Base-by-base conservation (phyloP, 306 rosid genomes). In the Corylus avellana region DNA sequence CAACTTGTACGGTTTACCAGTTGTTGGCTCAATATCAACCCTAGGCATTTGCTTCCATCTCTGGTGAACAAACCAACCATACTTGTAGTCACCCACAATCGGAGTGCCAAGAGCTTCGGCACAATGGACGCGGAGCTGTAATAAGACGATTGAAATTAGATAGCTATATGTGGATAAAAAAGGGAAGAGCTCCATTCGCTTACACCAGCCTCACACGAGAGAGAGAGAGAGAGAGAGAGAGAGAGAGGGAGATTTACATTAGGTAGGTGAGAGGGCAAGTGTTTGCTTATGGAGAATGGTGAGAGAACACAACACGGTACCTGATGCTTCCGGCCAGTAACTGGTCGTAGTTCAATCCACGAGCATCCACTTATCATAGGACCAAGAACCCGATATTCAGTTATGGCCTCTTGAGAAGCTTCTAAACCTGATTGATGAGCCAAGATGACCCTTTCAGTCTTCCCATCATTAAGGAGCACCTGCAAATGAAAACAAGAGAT, bases 51-150 rank as follows among this genome's bases (percentile, higher is more conserved):
- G 98, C 80, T 92, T 92, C 98, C 98, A 92, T 57, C 81, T 85
- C 79, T 76, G 81, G 67, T 95, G 98, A 74, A 91, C 91, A 71
- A 88, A 90, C 98, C 98, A 95, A 39, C 98, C 98, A 12, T 95
- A 95, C 86, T 90, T 92, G 56, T 91, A 95, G 82, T 95, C 98
- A 4, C 98, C 98, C 75, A 95, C 97, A 47, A 95, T 95, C 8
- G 98, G 98, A 0, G 98, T 92, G 72, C 98, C 98, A 42, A 95
- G 94, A 72, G 98, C 98, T 90, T 95, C 98, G 42, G 98, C 98
- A 58, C 98, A 95, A 84, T 95, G 98, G 57, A 95, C 97, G 22
- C 98, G 92, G 74, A 95, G 87, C 98, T 95, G 86, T 49, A 83
- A 70, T 81, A 77, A 37, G 4, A 68, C 54, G 27, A 76, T 4